These are phyloP conservation scores for Onygena corvina DNA, from an alignment of 2,329 filamentous ascomycete species.

Conservation along the genomic window DNA sequence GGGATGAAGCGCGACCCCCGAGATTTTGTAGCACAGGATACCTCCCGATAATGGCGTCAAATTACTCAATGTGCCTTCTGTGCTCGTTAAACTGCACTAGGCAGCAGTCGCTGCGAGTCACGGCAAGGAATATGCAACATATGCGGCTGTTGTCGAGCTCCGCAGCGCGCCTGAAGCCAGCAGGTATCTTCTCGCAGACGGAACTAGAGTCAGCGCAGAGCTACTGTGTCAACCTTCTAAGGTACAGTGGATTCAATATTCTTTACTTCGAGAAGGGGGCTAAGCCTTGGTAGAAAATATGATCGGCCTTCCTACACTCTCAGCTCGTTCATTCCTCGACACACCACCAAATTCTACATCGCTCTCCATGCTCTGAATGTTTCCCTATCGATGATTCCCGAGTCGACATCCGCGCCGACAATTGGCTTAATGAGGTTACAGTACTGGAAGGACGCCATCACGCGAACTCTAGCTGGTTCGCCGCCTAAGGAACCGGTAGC, in stretches of 20 bases:
- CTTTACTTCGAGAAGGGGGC: background rate
- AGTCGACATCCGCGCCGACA: constrained; percentile 75
- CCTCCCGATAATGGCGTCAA: background rate
- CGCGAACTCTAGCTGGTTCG: constrained; percentile 60
- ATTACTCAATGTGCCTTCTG: background rate
- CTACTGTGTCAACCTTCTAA: constrained; percentile 49
- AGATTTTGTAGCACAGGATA: too few species aligned
- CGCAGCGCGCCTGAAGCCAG: background rate
- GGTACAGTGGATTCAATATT: constrained; percentile 28
- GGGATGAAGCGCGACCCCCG: too few species aligned
- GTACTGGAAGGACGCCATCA: constrained; percentile 83
- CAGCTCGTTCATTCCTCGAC: constrained; percentile 66
- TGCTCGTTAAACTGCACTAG: background rate
- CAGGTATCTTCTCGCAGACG: constrained; percentile 21
- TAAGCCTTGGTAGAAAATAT: constrained; percentile 51
- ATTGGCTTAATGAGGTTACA: constrained; percentile 83
- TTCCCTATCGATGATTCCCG: constrained; percentile 78
- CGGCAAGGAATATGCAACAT: background rate
- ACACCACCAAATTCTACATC: constrained; percentile 70
- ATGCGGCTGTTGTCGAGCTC: constrained; percentile 2
- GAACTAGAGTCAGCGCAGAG: constrained; percentile 44
- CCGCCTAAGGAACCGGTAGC: constrained; percentile 89
- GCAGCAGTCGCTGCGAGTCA: background rate
- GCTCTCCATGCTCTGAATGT: constrained; percentile 87
- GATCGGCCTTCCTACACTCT: constrained; percentile 83